A percentile compares a stretch with the other conserved stretches of the same genome.
Evolutionary conservation across 2,329 filamentous ascomycete genomes (phyloP).

Genomic region (Neofusicoccum umdonicola): DNA sequence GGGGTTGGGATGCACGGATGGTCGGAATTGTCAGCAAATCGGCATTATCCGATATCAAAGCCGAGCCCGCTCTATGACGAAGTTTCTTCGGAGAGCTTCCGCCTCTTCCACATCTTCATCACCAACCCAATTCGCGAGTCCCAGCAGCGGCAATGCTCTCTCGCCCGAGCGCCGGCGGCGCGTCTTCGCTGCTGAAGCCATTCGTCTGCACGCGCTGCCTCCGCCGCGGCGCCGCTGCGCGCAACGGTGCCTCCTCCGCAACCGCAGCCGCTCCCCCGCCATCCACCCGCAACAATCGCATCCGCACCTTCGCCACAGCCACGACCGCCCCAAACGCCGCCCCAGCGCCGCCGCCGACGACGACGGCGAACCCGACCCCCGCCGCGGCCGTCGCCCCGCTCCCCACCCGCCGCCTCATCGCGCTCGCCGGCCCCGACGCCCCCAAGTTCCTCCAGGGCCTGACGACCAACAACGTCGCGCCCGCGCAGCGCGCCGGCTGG

Average conservation of each 20-base stretch:
- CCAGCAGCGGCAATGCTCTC: neutral
- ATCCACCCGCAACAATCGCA: neutral
- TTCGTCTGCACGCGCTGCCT: slow-evolving; percentile 12
- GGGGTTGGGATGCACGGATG: neutral
- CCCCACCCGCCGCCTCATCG: slow-evolving; percentile 74
- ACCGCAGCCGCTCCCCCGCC: neutral
- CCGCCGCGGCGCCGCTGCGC: neutral
- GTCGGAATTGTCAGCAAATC: slow-evolving; percentile 8
- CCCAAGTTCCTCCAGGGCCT: slow-evolving; percentile 85
- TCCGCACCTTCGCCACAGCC: slow-evolving; percentile 2
- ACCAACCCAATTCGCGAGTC: neutral
- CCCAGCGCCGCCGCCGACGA: neutral
- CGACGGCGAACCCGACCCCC: neutral
- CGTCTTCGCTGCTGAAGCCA: neutral
- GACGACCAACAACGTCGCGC: slow-evolving; percentile 68
- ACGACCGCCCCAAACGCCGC: neutral
- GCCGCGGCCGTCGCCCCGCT: slow-evolving; percentile 47
- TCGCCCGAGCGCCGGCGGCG: neutral
- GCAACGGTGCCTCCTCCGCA: neutral
- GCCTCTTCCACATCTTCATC: neutral
- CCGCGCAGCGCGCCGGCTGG: slow-evolving; percentile 30
- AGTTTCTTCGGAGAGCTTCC: slow-evolving; percentile 9
- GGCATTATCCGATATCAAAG: slow-evolving; percentile 13
- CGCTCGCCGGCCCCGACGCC: slow-evolving; percentile 74
- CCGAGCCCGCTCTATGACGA: slow-evolving; percentile 7